Evolutionary conservation across 1,139 yeast genomes (phyloP), one percentile per base, ranked within the genome.

Genomic region (Sugiyamaella xylanicola): DNA sequence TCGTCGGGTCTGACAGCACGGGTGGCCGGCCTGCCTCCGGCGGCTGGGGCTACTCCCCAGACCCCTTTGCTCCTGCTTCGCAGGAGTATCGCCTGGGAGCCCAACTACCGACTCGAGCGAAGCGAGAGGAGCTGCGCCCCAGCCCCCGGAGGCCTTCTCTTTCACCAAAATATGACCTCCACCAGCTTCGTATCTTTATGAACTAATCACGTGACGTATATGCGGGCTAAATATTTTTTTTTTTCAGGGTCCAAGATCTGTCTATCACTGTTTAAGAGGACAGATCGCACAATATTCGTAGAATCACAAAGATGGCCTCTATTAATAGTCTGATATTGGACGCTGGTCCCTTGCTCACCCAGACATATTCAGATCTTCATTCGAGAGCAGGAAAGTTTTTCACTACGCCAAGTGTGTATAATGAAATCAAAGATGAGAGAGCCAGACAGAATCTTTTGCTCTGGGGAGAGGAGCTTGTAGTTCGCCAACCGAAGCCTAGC

Each of bases 341-440:
- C 78, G 97, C 98, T 5, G 95, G 96, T 55, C 99, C 99, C 9
- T 76, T 93, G 65, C 86, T 93, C 64, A 87, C 96, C 1, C 95
- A 88, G 67, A 79, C 95, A 4, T 88, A 88, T n/a, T 78, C 90
- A 1, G 81, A 85, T 35, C 77, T 91, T 56, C 86, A 86, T 68
- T 82, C 80, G 59, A 81, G 79, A 67, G 97, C 96, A 0, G 72
- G 78, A 21, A 72, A 73, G 17, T 89, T 87, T 67, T 87, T 79
- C 69, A 92, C 98, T 13, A 90, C 98, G 0, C 98, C 98, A 1
- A 92, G 97, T 0, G 98, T 95, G 19, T 82, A 80, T 66, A 77
- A 81, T 35, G 99, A 95, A 74, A 84, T 95, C 67, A 85, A 82
- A 67, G 99, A 95, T 74, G 96, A 87, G 61, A 79, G 81, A 59